Evolutionary conservation across 2,329 filamentous ascomycete species (phyloP).

Genomic region (Periconia macrospinosa): DNA sequence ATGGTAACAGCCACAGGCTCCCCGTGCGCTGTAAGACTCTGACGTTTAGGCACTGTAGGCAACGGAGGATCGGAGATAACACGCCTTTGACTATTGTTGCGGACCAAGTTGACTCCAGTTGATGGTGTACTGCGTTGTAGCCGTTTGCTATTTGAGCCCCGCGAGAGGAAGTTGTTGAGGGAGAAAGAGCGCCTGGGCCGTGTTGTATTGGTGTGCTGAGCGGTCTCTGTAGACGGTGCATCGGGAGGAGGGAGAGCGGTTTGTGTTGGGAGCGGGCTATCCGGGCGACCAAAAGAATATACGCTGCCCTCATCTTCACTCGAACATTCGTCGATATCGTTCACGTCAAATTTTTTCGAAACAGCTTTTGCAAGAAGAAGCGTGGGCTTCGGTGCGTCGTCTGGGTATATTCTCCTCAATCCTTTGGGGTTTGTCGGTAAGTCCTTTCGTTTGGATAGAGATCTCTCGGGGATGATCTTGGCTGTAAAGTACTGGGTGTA

Average conservation of each 20-base stretch:
- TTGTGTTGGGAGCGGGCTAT: slow-evolving; percentile 37
- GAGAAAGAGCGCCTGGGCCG: slow-evolving; percentile 54
- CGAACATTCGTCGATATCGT: slow-evolving; percentile 38
- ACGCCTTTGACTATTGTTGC: slow-evolving; percentile 33
- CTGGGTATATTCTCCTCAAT: slow-evolving; percentile 49
- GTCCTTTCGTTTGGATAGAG: slow-evolving; percentile 45
- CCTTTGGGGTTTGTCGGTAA: slow-evolving; percentile 41
- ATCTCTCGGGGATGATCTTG: slow-evolving; percentile 37
- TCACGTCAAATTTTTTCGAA: slow-evolving; percentile 14
- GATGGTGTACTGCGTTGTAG: slow-evolving; percentile 28
- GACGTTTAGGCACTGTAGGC: slow-evolving; percentile 42
- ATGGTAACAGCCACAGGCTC: slow-evolving; percentile 39
- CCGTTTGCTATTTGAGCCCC: slow-evolving; percentile 44
- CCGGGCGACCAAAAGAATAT: slow-evolving; percentile 42
- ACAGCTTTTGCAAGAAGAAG: slow-evolving; percentile 52
- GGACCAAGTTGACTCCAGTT: slow-evolving; percentile 28
- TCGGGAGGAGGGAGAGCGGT: slow-evolving; percentile 14
- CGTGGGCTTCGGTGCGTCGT: slow-evolving; percentile 49
- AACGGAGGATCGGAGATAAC: slow-evolving; percentile 38
- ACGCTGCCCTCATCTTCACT: slow-evolving; percentile 45
- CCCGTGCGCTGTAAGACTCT: slow-evolving; percentile 38
- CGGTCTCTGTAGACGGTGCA: slow-evolving; percentile 11
- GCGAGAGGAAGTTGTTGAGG: slow-evolving; percentile 48
- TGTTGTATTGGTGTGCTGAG: slow-evolving; percentile 26
- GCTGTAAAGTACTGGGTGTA: slow-evolving; percentile 44